Evolutionary conservation across 495 filamentous ascomycete genomes (phyloP).

Genomic region (Penicillium waksmanii): DNA sequence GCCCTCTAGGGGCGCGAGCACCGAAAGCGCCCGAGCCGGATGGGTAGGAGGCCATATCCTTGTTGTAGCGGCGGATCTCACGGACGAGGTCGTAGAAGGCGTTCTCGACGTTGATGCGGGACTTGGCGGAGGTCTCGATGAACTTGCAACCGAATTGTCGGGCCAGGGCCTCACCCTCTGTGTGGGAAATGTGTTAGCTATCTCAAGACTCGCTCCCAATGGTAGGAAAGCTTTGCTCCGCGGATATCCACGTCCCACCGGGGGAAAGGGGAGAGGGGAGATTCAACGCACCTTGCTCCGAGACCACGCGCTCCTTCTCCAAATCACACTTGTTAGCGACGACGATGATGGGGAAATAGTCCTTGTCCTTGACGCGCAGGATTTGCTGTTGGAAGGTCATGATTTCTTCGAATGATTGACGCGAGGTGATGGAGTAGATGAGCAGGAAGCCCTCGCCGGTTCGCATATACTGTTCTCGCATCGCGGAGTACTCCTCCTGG

Average conservation of each 20-base stretch:
- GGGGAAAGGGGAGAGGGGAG: no score
- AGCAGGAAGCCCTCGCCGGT: slow-evolving; percentile 98
- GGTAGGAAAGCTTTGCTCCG: not conserved
- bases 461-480: slow-evolving; percentile 99
- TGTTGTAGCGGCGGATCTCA: slow-evolving; percentile 97
- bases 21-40: slow-evolving; percentile 65
- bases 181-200: slow-evolving; percentile 11
- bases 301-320: slow-evolving; percentile 86
- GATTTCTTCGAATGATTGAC: slow-evolving; percentile 98
- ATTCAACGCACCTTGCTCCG: slow-evolving; percentile 75
- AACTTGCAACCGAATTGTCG: slow-evolving; percentile 92
- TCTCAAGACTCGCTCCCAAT: not conserved
- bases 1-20: slow-evolving; percentile 60
- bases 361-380: slow-evolving; percentile 96
- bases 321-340: slow-evolving; percentile 99
- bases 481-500: slow-evolving; percentile 98
- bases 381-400: slow-evolving; percentile 99
- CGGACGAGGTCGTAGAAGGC: slow-evolving; percentile 98
- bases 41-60: slow-evolving; percentile 87
- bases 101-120: slow-evolving; percentile 95
- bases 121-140: slow-evolving; percentile 98
- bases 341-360: slow-evolving; percentile 98
- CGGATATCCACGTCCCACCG: not conserved
- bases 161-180: slow-evolving; percentile 90
- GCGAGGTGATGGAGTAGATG: slow-evolving; percentile 96